phyloP scores from a whole-genome alignment of 805 yeast genomes.

The Metschnikowia proteae region DNA sequence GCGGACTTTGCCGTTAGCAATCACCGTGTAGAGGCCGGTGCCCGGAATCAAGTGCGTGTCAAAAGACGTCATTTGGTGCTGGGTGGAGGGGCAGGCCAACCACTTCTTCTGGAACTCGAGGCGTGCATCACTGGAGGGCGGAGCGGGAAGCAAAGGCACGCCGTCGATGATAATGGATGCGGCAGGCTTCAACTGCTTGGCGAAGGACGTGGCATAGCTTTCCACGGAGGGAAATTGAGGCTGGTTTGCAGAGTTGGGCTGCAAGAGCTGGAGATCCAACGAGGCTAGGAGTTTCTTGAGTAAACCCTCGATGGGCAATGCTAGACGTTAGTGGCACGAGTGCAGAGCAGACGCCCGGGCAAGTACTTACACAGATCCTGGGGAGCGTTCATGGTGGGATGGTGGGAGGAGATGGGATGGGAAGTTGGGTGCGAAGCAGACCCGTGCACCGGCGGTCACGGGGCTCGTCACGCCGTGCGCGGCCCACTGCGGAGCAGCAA shows the following conservation, averaged over 20 bases:
- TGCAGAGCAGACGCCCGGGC: neutral
- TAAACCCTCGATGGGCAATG: conserved; percentile 39
- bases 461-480: too few species aligned
- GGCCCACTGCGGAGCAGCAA: too few species aligned
- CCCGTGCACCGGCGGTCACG: too few species aligned
- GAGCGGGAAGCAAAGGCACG: conserved; percentile 41
- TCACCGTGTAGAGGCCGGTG: conserved; percentile 49
- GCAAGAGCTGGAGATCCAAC: conserved; percentile 34
- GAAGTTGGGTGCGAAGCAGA: neutral
- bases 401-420: neutral
- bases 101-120: conserved; percentile 55
- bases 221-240: conserved; percentile 31
- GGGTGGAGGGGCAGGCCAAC: conserved; percentile 54
- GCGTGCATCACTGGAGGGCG: conserved; percentile 29
- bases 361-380: conserved; percentile 26
- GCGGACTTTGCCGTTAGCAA: conserved; percentile 56
- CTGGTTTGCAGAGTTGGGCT: conserved; percentile 14
- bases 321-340: conserved; percentile 17
- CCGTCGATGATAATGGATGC: conserved; percentile 59
- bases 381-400: conserved; percentile 3
- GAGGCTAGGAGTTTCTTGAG: conserved; percentile 32
- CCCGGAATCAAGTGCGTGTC: conserved; percentile 71
- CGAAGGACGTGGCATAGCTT: conserved; percentile 41
- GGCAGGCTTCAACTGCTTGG: conserved; percentile 48
- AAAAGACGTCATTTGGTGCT: conserved; percentile 58